phyloP scores from a whole-genome alignment of 1,284 basidiomycete genomes.

The Heterobasidion annosum region DNA sequence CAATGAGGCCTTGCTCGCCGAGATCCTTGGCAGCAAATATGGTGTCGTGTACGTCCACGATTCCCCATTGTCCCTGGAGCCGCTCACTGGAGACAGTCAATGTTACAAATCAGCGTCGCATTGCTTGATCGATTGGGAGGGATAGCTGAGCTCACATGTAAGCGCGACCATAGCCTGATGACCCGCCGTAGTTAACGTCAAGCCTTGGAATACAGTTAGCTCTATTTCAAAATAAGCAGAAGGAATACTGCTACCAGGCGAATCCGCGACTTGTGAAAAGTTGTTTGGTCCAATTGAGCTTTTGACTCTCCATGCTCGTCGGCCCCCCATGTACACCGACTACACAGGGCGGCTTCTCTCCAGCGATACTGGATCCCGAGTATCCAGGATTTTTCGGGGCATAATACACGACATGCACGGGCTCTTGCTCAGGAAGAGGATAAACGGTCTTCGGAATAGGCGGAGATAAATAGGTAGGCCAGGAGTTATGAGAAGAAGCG shows the following conservation, averaged over 20 bases:
- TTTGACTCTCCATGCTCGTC: conserved; percentile 34
- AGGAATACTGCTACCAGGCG: conserved; percentile 35
- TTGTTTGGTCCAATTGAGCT: conserved; percentile 39
- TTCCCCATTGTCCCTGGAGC: conserved; percentile 56
- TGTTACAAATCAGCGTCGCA: background rate
- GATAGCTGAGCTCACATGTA: conserved; percentile 31
- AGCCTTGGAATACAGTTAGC: conserved; percentile 30
- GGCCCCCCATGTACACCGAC: conserved; percentile 63
- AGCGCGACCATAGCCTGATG: conserved; percentile 52
- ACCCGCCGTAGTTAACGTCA: conserved; percentile 65
- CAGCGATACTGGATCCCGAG: conserved; percentile 29
- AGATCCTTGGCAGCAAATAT: conserved; percentile 42
- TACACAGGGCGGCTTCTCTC: conserved; percentile 57
- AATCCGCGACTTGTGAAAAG: conserved; percentile 65
- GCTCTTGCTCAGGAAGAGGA: conserved; percentile 20
- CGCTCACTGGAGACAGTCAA: conserved; percentile 31
- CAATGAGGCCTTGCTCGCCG: conserved; percentile 38
- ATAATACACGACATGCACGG: conserved; percentile 51
- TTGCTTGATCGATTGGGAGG: background rate
- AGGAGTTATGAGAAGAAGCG: background rate
- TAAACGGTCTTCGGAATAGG: background rate
- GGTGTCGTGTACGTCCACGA: conserved; percentile 57
- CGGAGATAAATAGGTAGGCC: background rate
- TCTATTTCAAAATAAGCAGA: background rate
- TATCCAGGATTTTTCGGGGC: conserved; percentile 54